Base-by-base conservation (phyloP, 2,329 filamentous ascomycete species). In the Podosphaera fusca region DNA sequence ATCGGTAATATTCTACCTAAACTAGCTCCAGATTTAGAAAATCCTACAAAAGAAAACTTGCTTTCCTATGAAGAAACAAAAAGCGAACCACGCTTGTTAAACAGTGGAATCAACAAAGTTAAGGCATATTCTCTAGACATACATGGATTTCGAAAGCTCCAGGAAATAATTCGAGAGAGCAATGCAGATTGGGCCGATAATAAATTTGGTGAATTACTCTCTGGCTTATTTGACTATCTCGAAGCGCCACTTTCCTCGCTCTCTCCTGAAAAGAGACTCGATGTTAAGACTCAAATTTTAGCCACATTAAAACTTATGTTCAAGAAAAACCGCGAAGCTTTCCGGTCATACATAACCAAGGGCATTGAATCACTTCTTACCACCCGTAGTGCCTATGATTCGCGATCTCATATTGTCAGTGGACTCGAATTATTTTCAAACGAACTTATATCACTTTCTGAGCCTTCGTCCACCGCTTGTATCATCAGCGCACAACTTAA, bases 91-190 rank as follows among this genome's bases (percentile, higher is more conserved):
- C 78, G 82, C 50, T 72, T 89, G 31, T 74, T 90, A 4, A 78
- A 82, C 36, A 88, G 84, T 63, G 85, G 83, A 55, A 85, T 89
- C 62, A 73, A 80, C 55, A 84, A 85, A 61, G 82, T 89, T 62
- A 80, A 80, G 62, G 75, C 78, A 35, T 79, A 80, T 63, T 79
- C 79, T 0, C 76, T 90, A n/a, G 85, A 89, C 65, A 84, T 85
- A 2, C 84, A 88, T 65, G 85, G 85, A 58, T 87, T 89, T 73
- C 79, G 85, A 56, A 85, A 85, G 64, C 73, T 89, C 54, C 85
- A 89, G 67, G 81, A 81, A 45, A 75, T 88, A 61, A 75, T 87
- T 59, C 81, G 83, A 61, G 81, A 84, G 58, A 78, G 75, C 65
- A 76, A 76, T 63, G 75, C 80, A 12, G 73, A 79, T 29, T 80